Percentiles rank a stretch among this genome's conserved stretches.
Evolutionary conservation across 2,329 filamentous ascomycete genomes (phyloP).

Genomic region (Scytalidium sp.): DNA sequence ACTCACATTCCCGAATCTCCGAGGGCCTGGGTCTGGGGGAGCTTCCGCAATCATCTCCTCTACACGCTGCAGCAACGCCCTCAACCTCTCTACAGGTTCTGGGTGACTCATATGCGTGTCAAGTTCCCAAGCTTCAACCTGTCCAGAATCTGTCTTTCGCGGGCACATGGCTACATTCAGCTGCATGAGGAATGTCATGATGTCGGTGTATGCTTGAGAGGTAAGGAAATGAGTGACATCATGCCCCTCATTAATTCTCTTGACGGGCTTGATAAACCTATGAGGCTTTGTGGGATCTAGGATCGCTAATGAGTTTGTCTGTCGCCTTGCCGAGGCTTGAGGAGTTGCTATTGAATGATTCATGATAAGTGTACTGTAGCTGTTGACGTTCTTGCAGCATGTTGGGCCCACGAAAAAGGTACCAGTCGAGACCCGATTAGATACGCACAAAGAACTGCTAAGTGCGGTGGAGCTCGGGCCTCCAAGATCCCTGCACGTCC

Average conservation of each 20-base stretch:
- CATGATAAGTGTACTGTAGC: not conserved
- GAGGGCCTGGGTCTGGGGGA: slow-evolving; percentile 80
- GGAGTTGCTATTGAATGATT: not conserved
- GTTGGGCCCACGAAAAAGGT: too few relatives aligned
- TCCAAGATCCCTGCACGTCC: too few relatives aligned
- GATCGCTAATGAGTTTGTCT: slow-evolving; percentile 4
- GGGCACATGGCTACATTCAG: slow-evolving; percentile 87
- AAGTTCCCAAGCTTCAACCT: slow-evolving; percentile 49
- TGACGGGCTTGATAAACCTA: slow-evolving; percentile 65
- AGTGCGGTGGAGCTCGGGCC: too few relatives aligned
- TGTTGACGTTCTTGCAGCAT: not conserved
- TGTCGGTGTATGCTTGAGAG: slow-evolving; percentile 80
- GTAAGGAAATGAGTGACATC: slow-evolving; percentile 80
- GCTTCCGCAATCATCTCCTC: slow-evolving; percentile 69
- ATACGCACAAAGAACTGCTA: too few relatives aligned
- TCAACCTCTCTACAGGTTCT: slow-evolving; percentile 56
- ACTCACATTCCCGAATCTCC: slow-evolving; percentile 88
- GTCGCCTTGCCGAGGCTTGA: not conserved
- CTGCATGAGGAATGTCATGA: slow-evolving; percentile 84
- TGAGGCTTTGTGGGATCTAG: slow-evolving; percentile 48
- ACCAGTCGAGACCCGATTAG: too few relatives aligned
- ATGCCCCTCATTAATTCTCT: slow-evolving; percentile 79
- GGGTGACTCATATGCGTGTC: slow-evolving; percentile 38
- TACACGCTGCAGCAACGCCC: slow-evolving; percentile 62
- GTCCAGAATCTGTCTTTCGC: slow-evolving; percentile 42